Conservation (phyloP, 441 rosid genomes). For the Arabidopsis lyrata region DNA sequence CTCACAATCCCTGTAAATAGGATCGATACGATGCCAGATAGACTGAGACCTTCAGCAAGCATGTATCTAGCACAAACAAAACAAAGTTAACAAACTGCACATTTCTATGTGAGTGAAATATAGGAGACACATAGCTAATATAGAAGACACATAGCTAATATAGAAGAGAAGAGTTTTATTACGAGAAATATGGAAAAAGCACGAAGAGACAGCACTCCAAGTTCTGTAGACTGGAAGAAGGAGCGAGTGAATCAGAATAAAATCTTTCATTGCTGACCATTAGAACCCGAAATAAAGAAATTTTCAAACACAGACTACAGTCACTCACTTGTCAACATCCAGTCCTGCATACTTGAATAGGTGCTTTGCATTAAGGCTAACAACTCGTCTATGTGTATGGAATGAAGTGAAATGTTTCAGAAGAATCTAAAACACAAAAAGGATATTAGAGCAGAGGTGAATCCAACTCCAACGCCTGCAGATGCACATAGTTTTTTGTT, state of each 20-base stretch:
- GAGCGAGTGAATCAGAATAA: constrained; percentile 22
- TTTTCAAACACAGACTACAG: constrained; percentile 24
- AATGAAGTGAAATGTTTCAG: constrained; percentile 8
- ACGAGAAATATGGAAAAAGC: constrained; percentile 99
- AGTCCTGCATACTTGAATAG: constrained; percentile 98
- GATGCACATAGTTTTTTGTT: constrained; percentile 37
- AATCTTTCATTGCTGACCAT: constrained; percentile 31
- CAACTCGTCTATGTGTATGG: constrained; percentile 43
- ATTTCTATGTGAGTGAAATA: constrained; percentile 8
- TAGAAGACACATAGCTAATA: constrained; percentile 17
- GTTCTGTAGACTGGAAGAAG: constrained; percentile 85
- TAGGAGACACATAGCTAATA: constrained; percentile 26
- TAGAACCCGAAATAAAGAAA: constrained; percentile 23
- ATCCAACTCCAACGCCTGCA: constrained; percentile 99
- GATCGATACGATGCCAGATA: constrained; percentile 98
- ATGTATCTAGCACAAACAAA: constrained; percentile 68
- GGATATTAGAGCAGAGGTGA: constrained; percentile 98
- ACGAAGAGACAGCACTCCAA: constrained; percentile 99
- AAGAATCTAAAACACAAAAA: constrained; percentile 44
- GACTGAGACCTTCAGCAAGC: constrained; percentile 99
- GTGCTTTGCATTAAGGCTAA: constrained; percentile 85
- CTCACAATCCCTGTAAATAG: constrained; percentile 98
- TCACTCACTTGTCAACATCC: constrained; percentile 96
- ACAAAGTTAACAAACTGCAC: constrained; percentile 30
- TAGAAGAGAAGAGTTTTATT: constrained; percentile 35